Evolutionary conservation across 768 basidiomycete species (phyloP), one percentile per base, ranked within the genome.

Genomic region (Hygrophorus russula): DNA sequence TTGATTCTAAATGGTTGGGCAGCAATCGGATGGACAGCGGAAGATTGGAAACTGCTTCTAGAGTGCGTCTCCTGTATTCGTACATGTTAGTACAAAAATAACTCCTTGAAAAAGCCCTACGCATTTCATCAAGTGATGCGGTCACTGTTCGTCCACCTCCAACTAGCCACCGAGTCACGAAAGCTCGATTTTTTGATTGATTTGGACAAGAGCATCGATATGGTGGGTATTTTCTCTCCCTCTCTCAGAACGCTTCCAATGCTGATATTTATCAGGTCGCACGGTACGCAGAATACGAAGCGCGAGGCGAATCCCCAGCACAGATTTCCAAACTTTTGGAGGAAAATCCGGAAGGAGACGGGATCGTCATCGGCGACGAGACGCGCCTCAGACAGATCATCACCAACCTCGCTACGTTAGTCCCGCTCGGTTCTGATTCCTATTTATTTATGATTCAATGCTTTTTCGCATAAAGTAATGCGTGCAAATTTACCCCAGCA

Each of bases 21-120:
- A 82, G 84, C 59, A 84, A 87, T 65, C 79, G 85, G 35, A 84
- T 87, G 81, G 88, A 92, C 53, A 83, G 82, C 45, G 86, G 86
- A 3, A 75, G 78, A 41, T 93, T 96, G 51, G 82, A 87, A 56
- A 77, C 75, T 19, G 71, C 75, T n/a, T 69, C 68, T 8, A 67
- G 70, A 62, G 74, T 76, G 36, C 28, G 63, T 45, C 7, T 3
- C 24, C 13, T n/a, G 13, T 37, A 10, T 14, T 52, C 15, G 42
- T 24, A 30, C 40, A 44, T 33, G 24, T 46, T 10, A 29, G 36
- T 5, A 12, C 41, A 42, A 18, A 44, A 30, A 38, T 13, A 34
- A 3, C 24, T 24, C 7, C 7, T 24, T 24, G 24, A 13, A 20
- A 32, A 17, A 76, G 70, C 83, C 84, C 7, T 88, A 83, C 58